Evolutionary conservation across 768 basidiomycete species (phyloP), one percentile per base, ranked within the genome.

Genomic region (Trametes coccinea): DNA sequence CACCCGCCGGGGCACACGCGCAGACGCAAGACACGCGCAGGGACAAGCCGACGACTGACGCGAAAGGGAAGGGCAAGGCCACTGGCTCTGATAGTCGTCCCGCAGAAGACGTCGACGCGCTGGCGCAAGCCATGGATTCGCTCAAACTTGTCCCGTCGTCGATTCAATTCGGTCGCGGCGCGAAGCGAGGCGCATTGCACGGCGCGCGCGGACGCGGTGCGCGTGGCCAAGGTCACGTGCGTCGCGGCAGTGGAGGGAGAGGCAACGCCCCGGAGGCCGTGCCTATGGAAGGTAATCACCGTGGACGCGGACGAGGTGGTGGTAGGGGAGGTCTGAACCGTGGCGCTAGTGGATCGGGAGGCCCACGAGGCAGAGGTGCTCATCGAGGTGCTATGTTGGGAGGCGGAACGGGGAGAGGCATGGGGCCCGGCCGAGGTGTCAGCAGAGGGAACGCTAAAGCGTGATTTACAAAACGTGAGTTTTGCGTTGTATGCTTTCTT

Each of bases 121-220:
- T 92, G 13, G 70, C 84, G 17, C 72, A 77, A 29, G 79, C 79
- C 1, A 73, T 83, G 68, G 74, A 73, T 56, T 73, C 81, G 31
- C 75, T 84, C 66, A 77, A 84, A 8, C 80, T 92, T 57, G 82
- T 92, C 1, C 90, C 90, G 3, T 74, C 83, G 3, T 80, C 87
- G 0, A 81, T 92, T 44, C 81, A 86, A 11, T 93, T 93, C 61
- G 90, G 90, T 29, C 79, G 89, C 41, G 91, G 91, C 0, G 86
- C 60, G 27, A 62, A 56, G 30, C 59, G 60, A 9, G 66, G 66
- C 1, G 53, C 55, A 5, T 49, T 62, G 39, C 57, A 56, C 4
- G 40, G 51, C 27, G 48, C 47, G 47, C 57, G 60, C 4, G 53
- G 53, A 11, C 52, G 56, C 56, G 48, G 22, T 40, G 39, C 33